Percentiles rank a stretch among this genome's conserved stretches.
Evolutionary conservation across 2,329 filamentous ascomycete genomes (phyloP).

Genomic region (Talaromyces sp.): DNA sequence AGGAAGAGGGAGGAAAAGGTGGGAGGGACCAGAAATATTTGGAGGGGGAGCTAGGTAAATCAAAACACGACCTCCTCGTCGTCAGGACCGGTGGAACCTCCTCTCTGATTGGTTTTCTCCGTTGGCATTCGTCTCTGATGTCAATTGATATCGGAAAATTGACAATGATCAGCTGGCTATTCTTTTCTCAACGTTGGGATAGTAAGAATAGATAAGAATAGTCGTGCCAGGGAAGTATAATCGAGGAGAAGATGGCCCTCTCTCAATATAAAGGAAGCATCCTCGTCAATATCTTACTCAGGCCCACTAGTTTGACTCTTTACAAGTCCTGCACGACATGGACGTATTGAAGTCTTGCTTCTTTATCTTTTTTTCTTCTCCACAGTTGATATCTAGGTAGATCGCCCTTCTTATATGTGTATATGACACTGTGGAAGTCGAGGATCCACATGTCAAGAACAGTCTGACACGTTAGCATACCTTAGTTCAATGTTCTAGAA

Average conservation of each 20-base stretch:
- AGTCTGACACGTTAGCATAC: background rate
- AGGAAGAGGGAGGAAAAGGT: background rate
- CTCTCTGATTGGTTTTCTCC: background rate
- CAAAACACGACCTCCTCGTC: background rate
- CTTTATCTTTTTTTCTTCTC: background rate
- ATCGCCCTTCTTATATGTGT: background rate
- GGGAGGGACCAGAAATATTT: background rate
- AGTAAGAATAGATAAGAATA: background rate
- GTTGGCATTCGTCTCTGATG: background rate
- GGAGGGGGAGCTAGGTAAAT: background rate
- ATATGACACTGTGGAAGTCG: background rate
- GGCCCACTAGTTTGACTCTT: background rate
- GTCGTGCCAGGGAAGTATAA: background rate
- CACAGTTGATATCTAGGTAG: background rate
- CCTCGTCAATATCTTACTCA: background rate
- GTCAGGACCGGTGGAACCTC: background rate
- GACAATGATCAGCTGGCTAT: background rate
- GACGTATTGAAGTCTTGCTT: background rate
- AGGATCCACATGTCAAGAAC: slow-evolving; percentile 1
- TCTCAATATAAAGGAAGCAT: background rate
- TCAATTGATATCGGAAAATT: background rate
- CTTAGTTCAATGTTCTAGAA: background rate
- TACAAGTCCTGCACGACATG: background rate
- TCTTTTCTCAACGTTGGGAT: background rate
- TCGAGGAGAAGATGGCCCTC: background rate